A percentile compares a stretch with the other conserved stretches of the same genome.
These are phyloP conservation scores for Kingdonia uniflora DNA, from an alignment of 164 flowering plant species.

Conservation along the genomic window DNA sequence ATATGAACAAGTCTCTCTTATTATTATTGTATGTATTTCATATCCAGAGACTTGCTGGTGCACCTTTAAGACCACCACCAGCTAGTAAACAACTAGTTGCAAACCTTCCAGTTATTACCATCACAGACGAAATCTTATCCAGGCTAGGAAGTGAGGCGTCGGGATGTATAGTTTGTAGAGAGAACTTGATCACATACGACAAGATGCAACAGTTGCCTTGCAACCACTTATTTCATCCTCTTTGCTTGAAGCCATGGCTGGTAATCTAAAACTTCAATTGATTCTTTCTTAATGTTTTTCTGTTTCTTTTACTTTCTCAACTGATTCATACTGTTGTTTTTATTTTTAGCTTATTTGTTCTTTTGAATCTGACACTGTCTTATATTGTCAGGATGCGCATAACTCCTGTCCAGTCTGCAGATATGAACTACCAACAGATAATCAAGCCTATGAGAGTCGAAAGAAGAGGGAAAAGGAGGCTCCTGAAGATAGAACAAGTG, in stretches of 20 bases:
- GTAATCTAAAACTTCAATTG: conserved; percentile 18
- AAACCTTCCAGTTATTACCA: conserved; percentile 60
- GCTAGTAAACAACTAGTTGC: conserved; percentile 89
- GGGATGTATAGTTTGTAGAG: conserved; percentile 77
- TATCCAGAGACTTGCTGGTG: conserved; percentile 19
- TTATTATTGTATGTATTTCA: too few species aligned
- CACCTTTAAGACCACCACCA: conserved; percentile 53
- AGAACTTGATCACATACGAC: conserved; percentile 51
- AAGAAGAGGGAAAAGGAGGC: conserved; percentile 73
- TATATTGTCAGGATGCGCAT: conserved; percentile 44
- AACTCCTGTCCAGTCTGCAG: conserved; percentile 81
- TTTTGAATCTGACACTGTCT: too few species aligned
- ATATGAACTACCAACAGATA: conserved; percentile 70
- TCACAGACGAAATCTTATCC: conserved; percentile 48
- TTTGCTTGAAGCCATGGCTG: conserved; percentile 95
- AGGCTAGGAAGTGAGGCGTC: conserved; percentile 63
- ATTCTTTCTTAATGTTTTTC: too few species aligned
- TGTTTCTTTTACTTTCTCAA: too few species aligned
- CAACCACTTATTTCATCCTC: conserved; percentile 86
- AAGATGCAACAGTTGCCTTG: conserved; percentile 93
- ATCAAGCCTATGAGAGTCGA: conserved; percentile 69
- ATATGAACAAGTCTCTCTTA: too few species aligned
- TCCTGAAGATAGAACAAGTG: conserved; percentile 63
- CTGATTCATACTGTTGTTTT: too few species aligned
- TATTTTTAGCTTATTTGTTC: too few species aligned